phyloP scores from a whole-genome alignment of 2,329 filamentous ascomycete species.

The Didymella keratinophila region DNA sequence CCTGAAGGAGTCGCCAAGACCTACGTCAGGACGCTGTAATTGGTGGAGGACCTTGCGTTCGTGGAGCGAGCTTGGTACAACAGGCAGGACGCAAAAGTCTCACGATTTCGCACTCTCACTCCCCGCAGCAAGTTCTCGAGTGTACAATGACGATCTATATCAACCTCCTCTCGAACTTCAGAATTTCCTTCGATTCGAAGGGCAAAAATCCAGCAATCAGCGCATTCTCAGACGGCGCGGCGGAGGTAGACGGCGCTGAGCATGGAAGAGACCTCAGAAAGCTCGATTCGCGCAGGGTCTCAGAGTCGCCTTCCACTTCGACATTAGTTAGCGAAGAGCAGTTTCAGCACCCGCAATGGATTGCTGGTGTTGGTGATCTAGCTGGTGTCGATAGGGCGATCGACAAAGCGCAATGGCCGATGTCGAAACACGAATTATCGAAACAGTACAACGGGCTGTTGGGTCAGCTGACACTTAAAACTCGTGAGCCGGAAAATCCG shows the following conservation, averaged over 20 bases:
- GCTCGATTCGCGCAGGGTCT: background rate
- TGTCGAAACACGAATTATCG: background rate
- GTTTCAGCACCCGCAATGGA: background rate
- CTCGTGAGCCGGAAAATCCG: background rate
- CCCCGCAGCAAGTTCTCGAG: no score
- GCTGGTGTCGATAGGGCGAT: background rate
- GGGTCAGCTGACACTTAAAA: background rate
- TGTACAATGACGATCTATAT: background rate
- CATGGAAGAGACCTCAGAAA: background rate
- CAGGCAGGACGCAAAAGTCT: background rate
- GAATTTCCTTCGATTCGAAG: background rate
- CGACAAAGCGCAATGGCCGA: background rate
- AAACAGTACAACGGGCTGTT: background rate
- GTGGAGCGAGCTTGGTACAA: background rate
- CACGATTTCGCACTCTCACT: background rate
- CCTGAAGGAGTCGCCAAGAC: background rate
- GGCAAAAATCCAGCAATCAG: background rate
- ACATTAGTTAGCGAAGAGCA: background rate
- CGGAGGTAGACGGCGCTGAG: background rate
- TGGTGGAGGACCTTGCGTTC: background rate
- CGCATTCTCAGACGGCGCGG: background rate
- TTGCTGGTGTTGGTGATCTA: constrained; percentile 8
- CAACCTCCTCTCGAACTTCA: constrained; percentile 1
- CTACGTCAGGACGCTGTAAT: constrained; percentile 2
- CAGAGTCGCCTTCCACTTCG: background rate